phyloP scores from a whole-genome alignment of 2,329 filamentous ascomycete genomes.

The Stemphylium beticola region DNA sequence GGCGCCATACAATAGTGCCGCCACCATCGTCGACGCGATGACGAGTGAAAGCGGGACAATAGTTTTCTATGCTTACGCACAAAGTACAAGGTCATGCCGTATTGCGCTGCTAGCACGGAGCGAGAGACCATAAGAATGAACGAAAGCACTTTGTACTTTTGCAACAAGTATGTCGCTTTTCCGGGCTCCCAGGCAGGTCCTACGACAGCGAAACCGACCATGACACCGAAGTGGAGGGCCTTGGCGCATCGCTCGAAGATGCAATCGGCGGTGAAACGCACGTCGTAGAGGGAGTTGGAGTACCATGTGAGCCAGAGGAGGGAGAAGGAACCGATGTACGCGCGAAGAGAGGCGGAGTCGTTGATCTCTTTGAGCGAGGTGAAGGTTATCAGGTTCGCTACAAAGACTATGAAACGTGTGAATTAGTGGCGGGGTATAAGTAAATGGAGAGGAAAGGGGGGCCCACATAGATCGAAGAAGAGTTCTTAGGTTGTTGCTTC shows the following conservation, averaged over 20 bases:
- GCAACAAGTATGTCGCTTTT: constrained; percentile 38
- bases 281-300: constrained; percentile 67
- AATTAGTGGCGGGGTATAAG: too few relatives aligned
- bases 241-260: constrained; percentile 67
- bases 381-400: constrained; percentile 66
- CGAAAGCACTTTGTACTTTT: constrained; percentile 52
- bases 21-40: constrained; percentile 41
- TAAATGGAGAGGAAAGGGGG: too few relatives aligned
- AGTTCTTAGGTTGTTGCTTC: constrained; percentile 6
- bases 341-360: constrained; percentile 49
- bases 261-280: constrained; percentile 69
- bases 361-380: constrained; percentile 63
- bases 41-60: constrained; percentile 43
- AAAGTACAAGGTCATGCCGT: constrained; percentile 46
- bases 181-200: constrained; percentile 49
- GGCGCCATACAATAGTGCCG: constrained; percentile 43
- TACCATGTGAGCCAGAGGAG: constrained; percentile 75
- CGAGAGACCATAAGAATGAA: constrained; percentile 49
- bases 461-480: constrained; percentile 4
- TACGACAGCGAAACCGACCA: constrained; percentile 69
- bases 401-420: neutral
- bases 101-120: constrained; percentile 48
- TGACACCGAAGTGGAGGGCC: constrained; percentile 66
- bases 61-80: constrained; percentile 37
- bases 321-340: constrained; percentile 62